A percentile compares a stretch with the other conserved stretches of the same genome.
Evolutionary conservation across 2,329 filamentous ascomycete genomes (phyloP).

Genomic region (Parastagonospora nodorum): DNA sequence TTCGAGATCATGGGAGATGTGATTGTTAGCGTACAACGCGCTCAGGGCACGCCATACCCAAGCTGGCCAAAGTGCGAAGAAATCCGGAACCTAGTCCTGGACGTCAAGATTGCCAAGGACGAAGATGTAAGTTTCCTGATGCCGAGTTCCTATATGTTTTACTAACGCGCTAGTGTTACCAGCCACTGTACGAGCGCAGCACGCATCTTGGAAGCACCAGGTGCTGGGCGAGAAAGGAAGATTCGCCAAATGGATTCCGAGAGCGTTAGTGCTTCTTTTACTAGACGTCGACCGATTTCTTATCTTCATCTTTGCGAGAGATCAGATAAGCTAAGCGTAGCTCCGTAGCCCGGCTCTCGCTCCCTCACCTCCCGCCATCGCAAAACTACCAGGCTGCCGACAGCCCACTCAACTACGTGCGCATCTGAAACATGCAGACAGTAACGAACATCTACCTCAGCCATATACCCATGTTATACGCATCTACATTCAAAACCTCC

Average conservation of each 20-base stretch:
- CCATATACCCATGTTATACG: slow-evolving; percentile 3
- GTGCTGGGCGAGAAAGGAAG: slow-evolving; percentile 52
- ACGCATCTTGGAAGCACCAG: slow-evolving; percentile 57
- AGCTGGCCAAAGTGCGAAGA: slow-evolving; percentile 72
- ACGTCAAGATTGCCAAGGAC: slow-evolving; percentile 80
- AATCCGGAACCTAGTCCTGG: slow-evolving; percentile 75
- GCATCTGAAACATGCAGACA: slow-evolving; percentile 19
- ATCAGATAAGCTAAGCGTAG: slow-evolving; percentile 31
- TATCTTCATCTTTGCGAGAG: slow-evolving; percentile 15
- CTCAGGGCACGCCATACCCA: slow-evolving; percentile 82
- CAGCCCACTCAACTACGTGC: slow-evolving; percentile 25
- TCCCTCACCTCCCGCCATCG: slow-evolving; percentile 31
- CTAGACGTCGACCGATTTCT: slow-evolving; percentile 13
- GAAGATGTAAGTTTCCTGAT: slow-evolving; percentile 71
- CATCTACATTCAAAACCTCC: background rate
- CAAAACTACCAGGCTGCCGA: slow-evolving; percentile 33
- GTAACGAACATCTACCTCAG: background rate
- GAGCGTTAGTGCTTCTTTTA: slow-evolving; percentile 47
- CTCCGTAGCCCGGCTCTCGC: slow-evolving; percentile 29
- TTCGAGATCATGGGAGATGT: slow-evolving; percentile 96
- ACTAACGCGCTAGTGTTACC: slow-evolving; percentile 8
- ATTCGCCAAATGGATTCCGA: slow-evolving; percentile 54
- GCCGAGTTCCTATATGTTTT: background rate
- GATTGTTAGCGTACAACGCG: slow-evolving; percentile 86
- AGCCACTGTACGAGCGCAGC: slow-evolving; percentile 66